These are phyloP conservation scores for Oryza australiensis DNA, from an alignment of 176 grass and related monocot species.

Conservation along the genomic window DNA sequence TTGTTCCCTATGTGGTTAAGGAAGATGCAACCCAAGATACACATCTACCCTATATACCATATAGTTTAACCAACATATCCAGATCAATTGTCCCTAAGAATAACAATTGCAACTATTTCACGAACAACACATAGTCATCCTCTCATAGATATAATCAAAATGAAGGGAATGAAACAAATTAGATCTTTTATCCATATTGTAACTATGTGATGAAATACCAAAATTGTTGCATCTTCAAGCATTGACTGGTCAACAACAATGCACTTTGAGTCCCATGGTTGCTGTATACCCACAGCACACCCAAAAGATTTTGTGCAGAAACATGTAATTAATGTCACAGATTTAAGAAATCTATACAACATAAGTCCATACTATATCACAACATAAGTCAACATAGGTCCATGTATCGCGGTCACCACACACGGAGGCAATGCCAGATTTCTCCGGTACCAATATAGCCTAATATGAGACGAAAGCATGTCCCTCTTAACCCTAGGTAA, in stretches of 20 bases:
- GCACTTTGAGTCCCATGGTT: not conserved
- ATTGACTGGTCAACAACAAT: not conserved
- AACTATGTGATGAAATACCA: not conserved
- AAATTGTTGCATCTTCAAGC: not conserved
- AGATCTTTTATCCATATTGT: not conserved
- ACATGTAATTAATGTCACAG: not conserved
- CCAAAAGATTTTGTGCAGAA: slow-evolving; percentile 6
- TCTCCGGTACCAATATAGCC: not conserved
- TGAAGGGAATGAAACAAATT: not conserved
- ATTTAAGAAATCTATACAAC: slow-evolving; percentile 16
- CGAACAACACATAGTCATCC: not conserved
- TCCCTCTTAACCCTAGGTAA: not conserved
- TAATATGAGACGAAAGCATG: not conserved
- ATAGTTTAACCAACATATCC: not conserved
- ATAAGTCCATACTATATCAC: not conserved
- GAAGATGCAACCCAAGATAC: not conserved
- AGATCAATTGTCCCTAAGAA: not conserved
- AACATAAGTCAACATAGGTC: no score
- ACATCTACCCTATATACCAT: not conserved
- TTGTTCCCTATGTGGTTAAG: not conserved
- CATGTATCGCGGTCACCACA: not conserved
- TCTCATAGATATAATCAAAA: not conserved
- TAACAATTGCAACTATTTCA: not conserved
- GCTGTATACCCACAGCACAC: not conserved
- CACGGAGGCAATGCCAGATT: not conserved